Evolutionary conservation across 75 land plant genomes (phyloP), one percentile per base, ranked within the genome.

Genomic region (Larix kaempferi): DNA sequence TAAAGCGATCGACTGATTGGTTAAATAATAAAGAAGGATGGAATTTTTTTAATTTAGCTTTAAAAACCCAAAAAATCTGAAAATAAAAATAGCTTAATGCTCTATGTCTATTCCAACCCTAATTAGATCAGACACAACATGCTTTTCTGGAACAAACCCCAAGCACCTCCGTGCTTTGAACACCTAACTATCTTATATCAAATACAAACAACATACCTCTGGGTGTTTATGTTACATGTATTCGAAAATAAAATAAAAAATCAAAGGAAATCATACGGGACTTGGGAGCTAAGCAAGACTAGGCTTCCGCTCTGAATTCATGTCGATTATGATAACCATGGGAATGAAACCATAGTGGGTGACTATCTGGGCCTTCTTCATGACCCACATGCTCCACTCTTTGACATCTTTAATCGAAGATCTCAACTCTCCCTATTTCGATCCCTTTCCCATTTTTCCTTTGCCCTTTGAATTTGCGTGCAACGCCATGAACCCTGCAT

Each of bases 331-430:
- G 77, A 93, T 91, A 73, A 93, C 78, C 59, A 91, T 81, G 6
- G 96, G 96, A 71, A 93, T 93, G 83, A 92, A 93, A 7, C 96
- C 96, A 71, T 85, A 93, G 81, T 93, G 96, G 12, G 94, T 80
- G 57, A 82, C 63, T 6, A 84, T 89, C 80, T 93, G 91, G 59
- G 93, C 93, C 78, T 81, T 87, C 84, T 89, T 92, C 81, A 92
- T 62, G 10, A 84, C 62, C 91, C 91, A 91, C 3, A 82, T 91
- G 7, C 82, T 88, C 91, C 88, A 90, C 56, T 90, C 84, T 72
- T 89, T 85, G 85, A 89, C 33, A 67, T 74, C 56, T 74, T 81
- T 56, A 39, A 3, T 25, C 44, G 27, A 22, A 19, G 55, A 52
- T 17, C 6, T 35, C 26, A 17, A 37, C 44, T 26, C 69, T 60